A percentile compares a stretch with the other conserved stretches of the same genome.
These are phyloP conservation scores for Scheffersomyces quercinus DNA, from an alignment of 1,139 yeast species.

Conservation along the genomic window DNA sequence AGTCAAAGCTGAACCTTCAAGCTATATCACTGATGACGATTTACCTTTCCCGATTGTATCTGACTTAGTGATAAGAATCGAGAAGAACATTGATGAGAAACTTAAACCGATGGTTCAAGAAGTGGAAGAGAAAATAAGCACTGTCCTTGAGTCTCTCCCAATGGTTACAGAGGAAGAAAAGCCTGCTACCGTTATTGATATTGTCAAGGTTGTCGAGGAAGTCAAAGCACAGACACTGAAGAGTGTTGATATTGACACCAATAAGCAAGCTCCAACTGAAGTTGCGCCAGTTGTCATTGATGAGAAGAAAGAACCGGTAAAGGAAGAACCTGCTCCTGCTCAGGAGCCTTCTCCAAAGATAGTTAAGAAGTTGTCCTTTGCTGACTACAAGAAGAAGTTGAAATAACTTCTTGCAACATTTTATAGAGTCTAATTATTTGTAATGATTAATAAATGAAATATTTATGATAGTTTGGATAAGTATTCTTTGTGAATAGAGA, in stretches of 20 bases:
- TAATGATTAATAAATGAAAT: too few species aligned
- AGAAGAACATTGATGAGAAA: conserved; percentile 25
- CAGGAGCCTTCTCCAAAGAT: conserved; percentile 23
- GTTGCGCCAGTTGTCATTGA: conserved; percentile 1
- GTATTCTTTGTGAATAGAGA: too few species aligned
- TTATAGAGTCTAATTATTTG: too few species aligned
- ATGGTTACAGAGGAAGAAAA: not conserved
- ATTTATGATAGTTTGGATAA: too few species aligned
- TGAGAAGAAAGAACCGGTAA: conserved; percentile 6
- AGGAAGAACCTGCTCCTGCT: conserved; percentile 15
- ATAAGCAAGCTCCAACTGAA: not conserved
- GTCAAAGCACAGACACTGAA: not conserved
- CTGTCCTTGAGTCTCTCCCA: not conserved
- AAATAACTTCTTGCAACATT: conserved; percentile 22
- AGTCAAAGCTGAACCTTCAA: not conserved
- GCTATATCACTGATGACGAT: not conserved
- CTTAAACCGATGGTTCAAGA: conserved; percentile 12
- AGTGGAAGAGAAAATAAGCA: conserved; percentile 3
- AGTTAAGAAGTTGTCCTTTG: conserved; percentile 75
- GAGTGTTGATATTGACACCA: not conserved
- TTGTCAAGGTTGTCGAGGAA: not conserved
- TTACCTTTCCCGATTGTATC: conserved; percentile 21
- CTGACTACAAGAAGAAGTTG: conserved; percentile 77
- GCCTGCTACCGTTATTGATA: conserved; percentile 1
- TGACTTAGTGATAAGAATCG: conserved; percentile 25